Conservation (phyloP, 2,329 filamentous ascomycete genomes). For the Epichloe baconii region DNA sequence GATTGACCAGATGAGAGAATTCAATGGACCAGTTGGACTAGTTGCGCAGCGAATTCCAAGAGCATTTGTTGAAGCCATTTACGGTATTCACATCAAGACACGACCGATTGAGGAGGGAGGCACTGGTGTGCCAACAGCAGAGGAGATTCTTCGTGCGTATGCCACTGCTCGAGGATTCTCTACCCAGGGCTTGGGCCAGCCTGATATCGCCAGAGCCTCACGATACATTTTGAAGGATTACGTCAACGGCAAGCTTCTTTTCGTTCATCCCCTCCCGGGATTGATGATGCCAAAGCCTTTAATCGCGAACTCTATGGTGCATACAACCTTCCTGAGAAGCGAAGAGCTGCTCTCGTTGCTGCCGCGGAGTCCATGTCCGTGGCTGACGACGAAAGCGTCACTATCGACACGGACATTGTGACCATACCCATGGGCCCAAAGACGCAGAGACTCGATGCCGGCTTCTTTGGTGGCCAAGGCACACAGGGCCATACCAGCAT, state of each 20-base stretch:
- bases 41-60: slow-evolving; percentile 79
- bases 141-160: slow-evolving; percentile 76
- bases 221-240: slow-evolving; percentile 92
- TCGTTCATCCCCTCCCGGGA: slow-evolving; percentile 74
- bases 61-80: slow-evolving; percentile 78
- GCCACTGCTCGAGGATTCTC: slow-evolving; percentile 82
- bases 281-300: slow-evolving; percentile 62
- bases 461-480: slow-evolving; percentile 66
- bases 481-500: slow-evolving; percentile 54
- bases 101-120: slow-evolving; percentile 83
- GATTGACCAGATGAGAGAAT: slow-evolving; percentile 92
- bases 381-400: slow-evolving; percentile 16
- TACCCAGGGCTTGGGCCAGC: slow-evolving; percentile 77
- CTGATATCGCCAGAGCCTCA: slow-evolving; percentile 85
- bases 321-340: slow-evolving; percentile 67
- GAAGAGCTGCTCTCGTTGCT: slow-evolving; percentile 50
- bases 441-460: slow-evolving; percentile 65
- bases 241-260: slow-evolving; percentile 88
- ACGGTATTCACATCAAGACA: slow-evolving; percentile 78
- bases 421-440: slow-evolving; percentile 52
- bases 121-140: slow-evolving; percentile 70
- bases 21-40: slow-evolving; percentile 71
- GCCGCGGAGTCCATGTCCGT: slow-evolving; percentile 35
- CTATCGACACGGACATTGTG: slow-evolving; percentile 34
- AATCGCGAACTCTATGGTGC: slow-evolving; percentile 83